phyloP scores from a whole-genome alignment of 2,329 filamentous ascomycete genomes.

The Setomelanomma holmii region DNA sequence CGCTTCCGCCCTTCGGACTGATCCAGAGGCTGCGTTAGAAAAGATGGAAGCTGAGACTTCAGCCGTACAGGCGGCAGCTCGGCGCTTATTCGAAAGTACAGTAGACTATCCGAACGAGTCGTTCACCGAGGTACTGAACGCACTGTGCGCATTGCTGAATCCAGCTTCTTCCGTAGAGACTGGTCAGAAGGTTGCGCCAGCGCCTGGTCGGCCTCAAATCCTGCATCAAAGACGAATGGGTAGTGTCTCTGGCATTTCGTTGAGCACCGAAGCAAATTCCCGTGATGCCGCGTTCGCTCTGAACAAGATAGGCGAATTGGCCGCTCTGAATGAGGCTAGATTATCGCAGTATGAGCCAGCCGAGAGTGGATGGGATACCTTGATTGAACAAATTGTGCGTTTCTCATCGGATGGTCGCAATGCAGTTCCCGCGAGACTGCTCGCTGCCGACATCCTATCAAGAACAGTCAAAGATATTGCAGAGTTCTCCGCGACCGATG shows the following conservation, averaged over 20 bases:
- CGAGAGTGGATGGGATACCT: conserved; percentile 76
- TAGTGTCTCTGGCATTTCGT: conserved; percentile 51
- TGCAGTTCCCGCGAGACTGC: conserved; percentile 54
- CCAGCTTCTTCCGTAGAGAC: conserved; percentile 28
- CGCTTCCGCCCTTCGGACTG: conserved; percentile 15
- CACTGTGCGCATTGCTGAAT: conserved; percentile 74
- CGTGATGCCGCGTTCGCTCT: conserved; percentile 57
- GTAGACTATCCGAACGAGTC: conserved; percentile 84
- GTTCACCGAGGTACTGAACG: conserved; percentile 78
- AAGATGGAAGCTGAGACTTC: conserved; percentile 76
- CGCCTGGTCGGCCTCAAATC: conserved; percentile 32
- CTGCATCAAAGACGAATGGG: conserved; percentile 50
- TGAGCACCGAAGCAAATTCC: conserved; percentile 50
- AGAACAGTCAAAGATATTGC: conserved; percentile 56
- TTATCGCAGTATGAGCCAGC: conserved; percentile 71
- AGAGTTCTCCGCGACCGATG: conserved; percentile 59
- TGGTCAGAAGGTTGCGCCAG: conserved; percentile 31
- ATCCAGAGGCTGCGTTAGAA: conserved; percentile 36
- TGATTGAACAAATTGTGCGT: conserved; percentile 64
- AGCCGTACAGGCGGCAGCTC: conserved; percentile 86
- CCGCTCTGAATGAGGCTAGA: conserved; percentile 59
- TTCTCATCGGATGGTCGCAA: conserved; percentile 52
- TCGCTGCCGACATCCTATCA: conserved; percentile 59
- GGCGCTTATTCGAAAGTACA: conserved; percentile 88
- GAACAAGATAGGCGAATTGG: conserved; percentile 57